Conservation (phyloP, 2,329 filamentous ascomycete genomes). For the Xylaria sp. region DNA sequence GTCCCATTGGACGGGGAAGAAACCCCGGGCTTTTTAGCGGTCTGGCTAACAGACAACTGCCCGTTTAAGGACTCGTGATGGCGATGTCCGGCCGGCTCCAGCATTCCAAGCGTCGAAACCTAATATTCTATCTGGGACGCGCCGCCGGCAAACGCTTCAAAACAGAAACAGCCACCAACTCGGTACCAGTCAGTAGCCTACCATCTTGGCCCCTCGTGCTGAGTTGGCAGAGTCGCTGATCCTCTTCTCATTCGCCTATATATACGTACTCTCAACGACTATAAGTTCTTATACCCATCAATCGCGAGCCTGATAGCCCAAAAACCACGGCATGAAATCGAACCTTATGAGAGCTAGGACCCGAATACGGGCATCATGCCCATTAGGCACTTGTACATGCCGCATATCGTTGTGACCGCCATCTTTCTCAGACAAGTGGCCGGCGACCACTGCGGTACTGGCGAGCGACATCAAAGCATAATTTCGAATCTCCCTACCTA, state of each 20-base stretch:
- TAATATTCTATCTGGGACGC: neutral
- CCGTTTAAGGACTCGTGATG: conserved; percentile 6
- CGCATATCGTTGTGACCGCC: neutral
- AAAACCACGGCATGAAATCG: neutral
- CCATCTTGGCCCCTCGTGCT: neutral
- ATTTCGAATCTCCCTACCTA: conserved; percentile 2
- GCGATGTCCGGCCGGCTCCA: conserved; percentile 15
- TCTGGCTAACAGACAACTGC: conserved; percentile 1
- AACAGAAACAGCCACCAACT: neutral
- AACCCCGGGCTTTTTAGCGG: conserved; percentile 22
- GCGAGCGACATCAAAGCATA: conserved; percentile 2
- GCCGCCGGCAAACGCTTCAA: conserved; percentile 4
- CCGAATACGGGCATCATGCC: neutral
- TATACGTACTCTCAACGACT: neutral
- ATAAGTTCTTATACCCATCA: neutral
- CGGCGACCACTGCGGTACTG: neutral
- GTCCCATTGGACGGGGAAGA: conserved; percentile 17
- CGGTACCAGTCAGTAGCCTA: too few species aligned
- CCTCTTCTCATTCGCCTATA: neutral
- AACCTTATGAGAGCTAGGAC: neutral
- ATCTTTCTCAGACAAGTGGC: neutral
- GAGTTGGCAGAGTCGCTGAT: neutral
- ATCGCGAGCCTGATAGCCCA: neutral
- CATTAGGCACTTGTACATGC: conserved; percentile 11
- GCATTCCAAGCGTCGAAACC: conserved; percentile 9